Evolutionary conservation across 1,139 yeast species (phyloP), one percentile per base, ranked within the genome.

Genomic region (Scheffersomyces parashehatae): DNA sequence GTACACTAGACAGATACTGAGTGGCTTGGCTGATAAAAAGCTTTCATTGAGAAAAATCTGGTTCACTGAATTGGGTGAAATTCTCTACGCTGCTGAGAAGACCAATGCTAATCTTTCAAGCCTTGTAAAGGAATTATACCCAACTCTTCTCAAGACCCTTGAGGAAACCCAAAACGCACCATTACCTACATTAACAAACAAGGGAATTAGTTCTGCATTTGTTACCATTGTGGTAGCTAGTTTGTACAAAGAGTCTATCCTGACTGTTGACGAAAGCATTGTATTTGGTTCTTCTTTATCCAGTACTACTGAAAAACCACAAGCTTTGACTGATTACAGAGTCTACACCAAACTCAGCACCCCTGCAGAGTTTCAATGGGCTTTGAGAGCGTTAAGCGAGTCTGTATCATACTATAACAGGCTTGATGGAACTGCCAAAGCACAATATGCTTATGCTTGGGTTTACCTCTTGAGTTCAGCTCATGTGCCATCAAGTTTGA

Each of bases 11-110:
- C 70, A 73, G 12, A 60, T 87, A 30, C 61, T 64, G 15, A 64
- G 69, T 24, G 97, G 97, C 0, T 67, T 90, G 12, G 58, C 66
- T 11, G 93, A 88, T 31, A 77, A 86, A 53, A 87, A 87, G 51
- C 64, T 76, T 9, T 78, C 77, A 31, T 62, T 88, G 32, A 79
- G 85, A 52, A 81, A 79, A 54, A 67, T 81, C 20, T 93, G 98
- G 98, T 75, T 78, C 41, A 60, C 74, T 30, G 68, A 80, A 6
- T 58, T 83, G 29, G 85, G 81, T 11, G 56, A 64, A 39, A 39
- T 55, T 45, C 43, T 55, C 39, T 39, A 44, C 36, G 32, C 39
- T 11, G 7, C 29, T 11, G 30, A 37, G 12, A 40, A 33, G 14
- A 38, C 38, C 12, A 39, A 34, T 15, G 31, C 38, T n/a, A 41